Evolutionary conservation across 1,284 basidiomycete species (phyloP).

Genomic region (Stygiomarasmius scandens): DNA sequence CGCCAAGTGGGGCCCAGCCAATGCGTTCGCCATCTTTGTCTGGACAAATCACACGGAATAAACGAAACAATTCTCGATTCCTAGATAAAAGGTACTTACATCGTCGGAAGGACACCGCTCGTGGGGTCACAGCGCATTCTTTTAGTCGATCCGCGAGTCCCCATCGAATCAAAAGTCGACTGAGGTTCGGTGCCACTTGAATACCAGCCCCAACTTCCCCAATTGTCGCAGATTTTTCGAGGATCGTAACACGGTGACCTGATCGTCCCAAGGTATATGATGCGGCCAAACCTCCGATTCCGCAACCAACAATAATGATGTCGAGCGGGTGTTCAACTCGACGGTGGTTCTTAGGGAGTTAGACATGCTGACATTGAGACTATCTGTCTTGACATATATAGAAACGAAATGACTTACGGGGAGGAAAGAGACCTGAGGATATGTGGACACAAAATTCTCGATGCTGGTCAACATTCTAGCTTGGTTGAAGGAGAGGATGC

Average conservation of each 20-base stretch:
- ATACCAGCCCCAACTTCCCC: slow-evolving; percentile 53
- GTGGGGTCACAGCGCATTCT: slow-evolving; percentile 43
- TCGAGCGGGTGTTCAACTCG: too few relatives aligned
- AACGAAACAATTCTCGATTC: too few relatives aligned
- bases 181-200: slow-evolving; percentile 40
- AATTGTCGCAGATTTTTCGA: slow-evolving; percentile 34
- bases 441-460: too few relatives aligned
- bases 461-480: too few relatives aligned
- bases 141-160: slow-evolving; percentile 47
- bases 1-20: slow-evolving; percentile 47
- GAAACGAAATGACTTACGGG: too few relatives aligned
- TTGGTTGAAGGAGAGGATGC: too few relatives aligned
- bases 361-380: too few relatives aligned
- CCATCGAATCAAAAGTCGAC: slow-evolving; percentile 49
- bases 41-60: too few relatives aligned
- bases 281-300: slow-evolving; percentile 48
- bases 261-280: slow-evolving; percentile 43
- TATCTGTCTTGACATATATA: too few relatives aligned
- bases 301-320: slow-evolving; percentile 52
- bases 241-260: slow-evolving; percentile 46
- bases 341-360: too few relatives aligned
- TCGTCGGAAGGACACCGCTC: slow-evolving; percentile 42
- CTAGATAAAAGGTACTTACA: too few relatives aligned
- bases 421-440: too few relatives aligned
- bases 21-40: slow-evolving; percentile 52